phyloP scores from a whole-genome alignment of 2,329 filamentous ascomycete species.

The Pestalotiopsis sp. region DNA sequence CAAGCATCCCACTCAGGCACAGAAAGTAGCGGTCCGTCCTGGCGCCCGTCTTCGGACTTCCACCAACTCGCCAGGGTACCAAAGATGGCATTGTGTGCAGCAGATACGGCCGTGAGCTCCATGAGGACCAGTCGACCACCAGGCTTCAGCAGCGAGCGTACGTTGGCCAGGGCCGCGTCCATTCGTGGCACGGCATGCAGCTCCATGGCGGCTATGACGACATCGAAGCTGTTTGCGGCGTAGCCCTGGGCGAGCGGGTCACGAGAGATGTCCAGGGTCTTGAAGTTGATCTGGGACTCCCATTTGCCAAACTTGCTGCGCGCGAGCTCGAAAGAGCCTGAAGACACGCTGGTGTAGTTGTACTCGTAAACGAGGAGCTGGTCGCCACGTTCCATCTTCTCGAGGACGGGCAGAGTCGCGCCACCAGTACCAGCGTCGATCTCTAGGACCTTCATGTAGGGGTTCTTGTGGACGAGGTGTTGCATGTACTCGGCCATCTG shows the following conservation, averaged over 20 bases:
- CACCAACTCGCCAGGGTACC: slow-evolving; percentile 18
- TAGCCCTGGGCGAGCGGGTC: slow-evolving; percentile 14
- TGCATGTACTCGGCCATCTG: slow-evolving; percentile 7
- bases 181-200: slow-evolving; percentile 22
- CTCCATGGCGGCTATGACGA: slow-evolving; percentile 16
- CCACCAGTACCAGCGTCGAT: slow-evolving; percentile 25
- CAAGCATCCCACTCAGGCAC: slow-evolving; percentile 10
- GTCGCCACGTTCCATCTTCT: slow-evolving; percentile 13
- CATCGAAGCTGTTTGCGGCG: slow-evolving; percentile 11
- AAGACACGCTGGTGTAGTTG: slow-evolving; percentile 3
- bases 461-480: slow-evolving; percentile 3
- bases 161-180: slow-evolving; percentile 18
- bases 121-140: slow-evolving; percentile 20
- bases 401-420: slow-evolving; percentile 15
- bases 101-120: slow-evolving; percentile 14
- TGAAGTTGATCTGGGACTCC: slow-evolving; percentile 8
- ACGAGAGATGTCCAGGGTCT: slow-evolving; percentile 16
- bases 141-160: slow-evolving; percentile 22
- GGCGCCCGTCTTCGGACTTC: slow-evolving; percentile 10
- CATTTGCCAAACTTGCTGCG: slow-evolving; percentile 5
- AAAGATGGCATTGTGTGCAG: slow-evolving; percentile 1
- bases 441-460: slow-evolving; percentile 16
- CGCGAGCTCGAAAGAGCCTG: slow-evolving; percentile 11
- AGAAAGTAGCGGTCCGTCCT: slow-evolving; percentile 12
- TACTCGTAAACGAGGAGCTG: slow-evolving; percentile 10